Base-by-base conservation (phyloP, 2,329 filamentous ascomycete genomes). In the Aspergillus fumigatus region DNA sequence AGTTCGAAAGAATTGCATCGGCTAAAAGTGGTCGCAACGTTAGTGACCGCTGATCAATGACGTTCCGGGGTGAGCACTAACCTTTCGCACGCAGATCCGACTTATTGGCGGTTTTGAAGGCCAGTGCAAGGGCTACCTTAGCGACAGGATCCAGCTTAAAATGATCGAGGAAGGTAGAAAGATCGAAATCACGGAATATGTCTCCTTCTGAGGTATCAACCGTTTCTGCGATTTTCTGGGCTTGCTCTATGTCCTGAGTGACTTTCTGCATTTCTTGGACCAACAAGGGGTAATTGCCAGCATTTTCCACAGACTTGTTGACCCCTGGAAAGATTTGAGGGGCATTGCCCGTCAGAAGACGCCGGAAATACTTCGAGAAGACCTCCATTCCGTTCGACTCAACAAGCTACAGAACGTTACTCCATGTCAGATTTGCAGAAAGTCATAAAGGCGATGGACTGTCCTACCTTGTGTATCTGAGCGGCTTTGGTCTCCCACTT, bases 341-440 rank as follows among this genome's bases (percentile, higher is more conserved):
- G 68, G 92, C 91, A 85, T 97, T 97, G 77, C 88, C 88, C 76
- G 88, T 89, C 71, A 99, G 85, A 73, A 97, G 82, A 76, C 93
- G 90, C 75, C 91, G 88, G 77, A 99, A 96, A 76, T 94, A 97
- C 80, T 92, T 95, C 59, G 90, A 87, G 75, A 92, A 97, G 72
- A 97, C 92, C 82, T 99, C 95, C 93, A 99, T 99, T 72, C 92
- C 92, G 92, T 96, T 88, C 70, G 93, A 92, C 85, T 96, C 88
- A 79, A 97, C 88, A 74, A 97, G 87, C 90, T 96, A 61, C 7
- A 50, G 23, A 7, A 38, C 38, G 51, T 57, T 26, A 52, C 52
- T 9, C 43, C 27, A 52, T 9, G 41, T 49, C 51, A 48, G 21
- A 25, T 23, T 55, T 47, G 45, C 10, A 51, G 32, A 48, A 47